These are phyloP conservation scores for Candida sanyaensis DNA, from an alignment of 1,139 yeast genomes.

Conservation along the genomic window DNA sequence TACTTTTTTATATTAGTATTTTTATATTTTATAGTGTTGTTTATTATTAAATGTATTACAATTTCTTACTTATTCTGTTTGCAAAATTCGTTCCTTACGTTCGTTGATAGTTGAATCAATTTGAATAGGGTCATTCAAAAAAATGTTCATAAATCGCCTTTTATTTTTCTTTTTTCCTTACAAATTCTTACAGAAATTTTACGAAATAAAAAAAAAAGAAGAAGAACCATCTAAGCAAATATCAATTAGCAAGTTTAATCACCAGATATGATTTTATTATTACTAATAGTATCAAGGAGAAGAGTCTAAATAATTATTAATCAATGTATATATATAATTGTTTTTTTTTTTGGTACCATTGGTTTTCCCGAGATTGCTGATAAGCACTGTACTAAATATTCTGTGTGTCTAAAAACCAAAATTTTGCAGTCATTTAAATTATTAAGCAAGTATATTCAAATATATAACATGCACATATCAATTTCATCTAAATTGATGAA, in stretches of 20 bases:
- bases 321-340: neutral
- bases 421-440: slow-evolving; percentile 12
- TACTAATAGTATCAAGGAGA: no score
- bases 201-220: neutral
- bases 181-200: neutral
- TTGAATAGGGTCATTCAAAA: neutral
- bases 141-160: neutral
- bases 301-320: no score
- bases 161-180: neutral
- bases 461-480: neutral
- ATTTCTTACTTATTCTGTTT: neutral
- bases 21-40: slow-evolving; percentile 1
- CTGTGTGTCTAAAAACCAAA: neutral
- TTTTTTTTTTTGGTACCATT: neutral
- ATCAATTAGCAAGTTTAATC: no score
- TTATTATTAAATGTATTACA: slow-evolving; percentile 1
- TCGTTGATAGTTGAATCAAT: neutral
- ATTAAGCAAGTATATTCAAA: slow-evolving; percentile 5
- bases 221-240: no score
- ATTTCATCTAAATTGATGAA: neutral
- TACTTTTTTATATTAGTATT: neutral
- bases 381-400: neutral
- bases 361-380: neutral
- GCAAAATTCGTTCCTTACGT: neutral
- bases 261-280: no score